These are phyloP conservation scores for Eucalyptus brandiana DNA, from an alignment of 345 rosid species.

Conservation along the genomic window DNA sequence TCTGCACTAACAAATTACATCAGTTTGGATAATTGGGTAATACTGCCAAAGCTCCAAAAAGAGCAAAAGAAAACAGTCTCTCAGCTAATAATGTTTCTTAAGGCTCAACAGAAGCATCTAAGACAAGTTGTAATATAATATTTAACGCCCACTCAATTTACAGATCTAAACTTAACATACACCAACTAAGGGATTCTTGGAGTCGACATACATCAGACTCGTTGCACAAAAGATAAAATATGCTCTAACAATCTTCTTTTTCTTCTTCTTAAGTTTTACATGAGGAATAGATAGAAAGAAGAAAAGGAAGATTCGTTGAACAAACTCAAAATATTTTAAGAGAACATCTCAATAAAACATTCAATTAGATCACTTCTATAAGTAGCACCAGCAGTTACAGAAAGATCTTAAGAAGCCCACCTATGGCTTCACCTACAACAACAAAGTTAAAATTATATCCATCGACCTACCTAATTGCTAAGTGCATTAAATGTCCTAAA, in stretches of 20 bases:
- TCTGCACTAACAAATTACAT: slow-evolving; percentile 29
- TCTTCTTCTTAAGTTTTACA: background rate
- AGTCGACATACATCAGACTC: background rate
- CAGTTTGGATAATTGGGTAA: background rate
- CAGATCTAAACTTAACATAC: background rate
- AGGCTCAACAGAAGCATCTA: background rate
- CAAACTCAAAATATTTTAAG: background rate
- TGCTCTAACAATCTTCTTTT: background rate
- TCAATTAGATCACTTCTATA: background rate
- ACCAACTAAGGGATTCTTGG: background rate
- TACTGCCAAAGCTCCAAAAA: background rate
- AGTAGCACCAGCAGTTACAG: background rate
- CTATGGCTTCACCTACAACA: background rate
- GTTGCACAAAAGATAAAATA: background rate
- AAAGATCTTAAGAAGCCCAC: background rate
- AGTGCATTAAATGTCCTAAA: background rate
- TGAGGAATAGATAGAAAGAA: background rate
- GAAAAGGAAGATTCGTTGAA: background rate
- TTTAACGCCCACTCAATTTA: background rate
- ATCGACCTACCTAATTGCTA: background rate
- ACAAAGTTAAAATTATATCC: background rate
- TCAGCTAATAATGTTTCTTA: background rate
- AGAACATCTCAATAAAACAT: background rate
- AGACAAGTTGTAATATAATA: background rate
- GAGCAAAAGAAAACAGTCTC: background rate